A percentile compares a stretch with the other conserved stretches of the same genome.
Conservation (phyloP, 176 grass and related monocot species). For the Neostapfia colusana region DNA sequence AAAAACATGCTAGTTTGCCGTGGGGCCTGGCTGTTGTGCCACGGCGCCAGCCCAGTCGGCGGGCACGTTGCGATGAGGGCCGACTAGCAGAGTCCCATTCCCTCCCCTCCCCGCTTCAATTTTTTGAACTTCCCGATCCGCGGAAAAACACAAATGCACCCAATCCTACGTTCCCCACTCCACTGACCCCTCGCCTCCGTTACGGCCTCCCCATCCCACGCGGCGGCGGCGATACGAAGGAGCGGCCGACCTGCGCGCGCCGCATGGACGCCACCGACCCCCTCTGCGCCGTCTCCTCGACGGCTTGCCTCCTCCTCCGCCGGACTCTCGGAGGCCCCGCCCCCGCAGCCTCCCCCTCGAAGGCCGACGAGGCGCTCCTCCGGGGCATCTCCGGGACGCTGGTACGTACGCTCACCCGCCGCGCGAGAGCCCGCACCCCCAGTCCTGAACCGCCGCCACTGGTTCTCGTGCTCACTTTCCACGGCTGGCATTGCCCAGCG, state of each 20-base stretch:
- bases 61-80: too few species aligned
- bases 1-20: too few species aligned
- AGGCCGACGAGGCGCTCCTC: conserved; percentile 31
- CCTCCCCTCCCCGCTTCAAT: neutral
- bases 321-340: conserved; percentile 37
- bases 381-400: neutral
- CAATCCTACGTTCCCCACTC: neutral
- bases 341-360: conserved; percentile 25
- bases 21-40: too few species aligned
- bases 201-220: neutral
- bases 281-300: conserved; percentile 14
- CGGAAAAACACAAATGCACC: neutral
- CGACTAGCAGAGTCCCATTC: too few species aligned
- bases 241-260: neutral
- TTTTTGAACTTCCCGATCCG: conserved; percentile 35
- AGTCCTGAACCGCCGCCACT: neutral
- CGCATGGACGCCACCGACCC: conserved; percentile 28
- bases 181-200: neutral
- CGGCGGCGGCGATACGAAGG: conserved; percentile 12
- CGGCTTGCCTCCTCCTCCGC: conserved; percentile 46
- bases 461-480: neutral
- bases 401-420: conserved; percentile 14
- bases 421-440: neutral
- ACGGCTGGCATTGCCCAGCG: neutral
- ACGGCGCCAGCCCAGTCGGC: too few species aligned